phyloP scores from a whole-genome alignment of 805 yeast genomes.

The Spathaspora arborariae region DNA sequence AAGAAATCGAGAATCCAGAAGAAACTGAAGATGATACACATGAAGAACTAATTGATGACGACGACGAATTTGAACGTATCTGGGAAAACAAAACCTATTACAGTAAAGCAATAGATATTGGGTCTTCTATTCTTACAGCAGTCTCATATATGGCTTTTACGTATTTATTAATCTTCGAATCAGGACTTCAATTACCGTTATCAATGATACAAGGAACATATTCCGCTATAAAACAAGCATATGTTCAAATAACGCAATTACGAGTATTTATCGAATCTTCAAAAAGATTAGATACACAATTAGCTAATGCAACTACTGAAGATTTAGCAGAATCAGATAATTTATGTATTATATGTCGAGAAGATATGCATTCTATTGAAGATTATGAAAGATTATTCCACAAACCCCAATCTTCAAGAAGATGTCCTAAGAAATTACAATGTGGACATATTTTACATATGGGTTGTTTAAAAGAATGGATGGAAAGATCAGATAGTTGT shows the following conservation, averaged over 20 bases:
- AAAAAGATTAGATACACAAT: slow-evolving; percentile 58
- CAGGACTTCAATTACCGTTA: slow-evolving; percentile 30
- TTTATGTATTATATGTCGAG: slow-evolving; percentile 85
- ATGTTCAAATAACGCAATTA: slow-evolving; percentile 38
- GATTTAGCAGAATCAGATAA: slow-evolving; percentile 58
- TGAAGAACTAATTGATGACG: slow-evolving; percentile 12
- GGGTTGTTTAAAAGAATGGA: slow-evolving; percentile 90
- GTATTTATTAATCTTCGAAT: slow-evolving; percentile 31
- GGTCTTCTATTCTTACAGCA: slow-evolving; percentile 39
- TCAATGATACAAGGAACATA: slow-evolving; percentile 42
- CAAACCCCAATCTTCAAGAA: slow-evolving; percentile 27
- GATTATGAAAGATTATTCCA: slow-evolving; percentile 22
- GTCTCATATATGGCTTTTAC: slow-evolving; percentile 27
- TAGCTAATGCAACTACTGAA: slow-evolving; percentile 57
- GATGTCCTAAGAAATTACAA: slow-evolving; percentile 66
- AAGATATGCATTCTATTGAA: slow-evolving; percentile 63
- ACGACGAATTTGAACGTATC: slow-evolving; percentile 50
- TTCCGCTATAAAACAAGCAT: slow-evolving; percentile 35
- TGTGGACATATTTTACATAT: slow-evolving; percentile 89
- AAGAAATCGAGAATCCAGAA: too few relatives aligned
- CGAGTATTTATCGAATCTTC: slow-evolving; percentile 52
- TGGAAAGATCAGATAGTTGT: slow-evolving; percentile 87
- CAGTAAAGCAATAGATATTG: slow-evolving; percentile 54
- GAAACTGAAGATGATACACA: background rate
- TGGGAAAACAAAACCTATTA: slow-evolving; percentile 72